Evolutionary conservation across 2,329 filamentous ascomycete genomes (phyloP).

Genomic region (Aureobasidium sp.): DNA sequence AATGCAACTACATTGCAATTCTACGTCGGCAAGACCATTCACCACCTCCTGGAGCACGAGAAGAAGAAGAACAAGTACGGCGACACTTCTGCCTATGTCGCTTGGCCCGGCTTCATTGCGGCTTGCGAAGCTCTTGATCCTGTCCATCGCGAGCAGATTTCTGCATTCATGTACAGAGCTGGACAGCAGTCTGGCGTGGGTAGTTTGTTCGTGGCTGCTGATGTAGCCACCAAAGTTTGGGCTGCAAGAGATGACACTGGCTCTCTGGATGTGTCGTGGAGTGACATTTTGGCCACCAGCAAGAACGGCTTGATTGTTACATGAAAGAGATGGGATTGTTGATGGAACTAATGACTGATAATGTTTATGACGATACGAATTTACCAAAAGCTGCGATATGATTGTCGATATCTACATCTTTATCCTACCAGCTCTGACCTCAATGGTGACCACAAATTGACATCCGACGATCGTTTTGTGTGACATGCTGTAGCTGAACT

Average conservation of each 20-base stretch:
- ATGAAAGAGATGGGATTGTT: background rate
- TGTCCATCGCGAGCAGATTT: conserved; percentile 1
- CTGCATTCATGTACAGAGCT: conserved; percentile 4
- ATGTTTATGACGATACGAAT: background rate
- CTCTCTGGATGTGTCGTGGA: conserved; percentile 7
- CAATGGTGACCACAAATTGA: background rate
- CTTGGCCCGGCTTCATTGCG: conserved; percentile 37
- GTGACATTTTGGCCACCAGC: conserved; percentile 6
- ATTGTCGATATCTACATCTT: background rate
- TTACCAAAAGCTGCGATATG: background rate
- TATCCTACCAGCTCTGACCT: background rate
- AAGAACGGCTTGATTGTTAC: conserved; percentile 11
- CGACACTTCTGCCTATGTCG: conserved; percentile 25
- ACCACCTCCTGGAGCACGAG: conserved; percentile 29
- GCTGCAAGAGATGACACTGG: conserved; percentile 6
- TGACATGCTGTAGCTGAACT: background rate
- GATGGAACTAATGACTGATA: background rate
- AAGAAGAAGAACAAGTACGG: conserved; percentile 19
- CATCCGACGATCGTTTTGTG: background rate
- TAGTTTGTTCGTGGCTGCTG: conserved; percentile 1
- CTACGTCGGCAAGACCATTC: conserved; percentile 32
- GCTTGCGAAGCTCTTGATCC: conserved; percentile 32
- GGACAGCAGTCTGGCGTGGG: conserved; percentile 3
- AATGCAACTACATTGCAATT: conserved; percentile 35
- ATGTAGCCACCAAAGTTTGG: conserved; percentile 7